Conservation (phyloP, 768 basidiomycete genomes). For the Amanita subjunquillea region DNA sequence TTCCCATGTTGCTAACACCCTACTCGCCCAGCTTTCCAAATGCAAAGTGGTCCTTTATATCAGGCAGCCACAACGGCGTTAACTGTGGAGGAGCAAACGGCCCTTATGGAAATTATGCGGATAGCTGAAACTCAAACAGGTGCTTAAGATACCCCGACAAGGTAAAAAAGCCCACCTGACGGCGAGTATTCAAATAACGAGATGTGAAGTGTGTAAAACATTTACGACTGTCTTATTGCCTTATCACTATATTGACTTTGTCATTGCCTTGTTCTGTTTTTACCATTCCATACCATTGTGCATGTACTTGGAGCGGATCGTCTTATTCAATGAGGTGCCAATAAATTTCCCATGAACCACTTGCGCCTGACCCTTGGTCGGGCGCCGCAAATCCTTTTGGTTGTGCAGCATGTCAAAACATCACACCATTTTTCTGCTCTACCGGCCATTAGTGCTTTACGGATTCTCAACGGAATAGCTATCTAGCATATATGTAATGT, state of each 20-base stretch:
- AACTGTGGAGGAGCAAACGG: conserved; percentile 64
- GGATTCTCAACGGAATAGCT: neutral
- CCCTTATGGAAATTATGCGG: conserved; percentile 80
- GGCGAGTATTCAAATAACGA: neutral
- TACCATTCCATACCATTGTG: neutral
- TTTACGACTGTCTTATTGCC: neutral
- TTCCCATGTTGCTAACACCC: conserved; percentile 3
- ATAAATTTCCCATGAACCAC: neutral
- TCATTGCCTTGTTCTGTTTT: neutral
- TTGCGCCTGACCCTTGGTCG: neutral
- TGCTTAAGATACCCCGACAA: neutral
- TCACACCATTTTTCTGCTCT: neutral
- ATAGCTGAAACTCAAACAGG: conserved; percentile 39
- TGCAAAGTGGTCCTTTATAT: conserved; percentile 56
- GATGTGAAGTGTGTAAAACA: neutral
- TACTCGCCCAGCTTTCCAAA: conserved; percentile 53
- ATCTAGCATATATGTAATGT: neutral
- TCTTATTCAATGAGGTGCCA: neutral
- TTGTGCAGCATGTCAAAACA: neutral
- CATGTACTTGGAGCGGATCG: neutral
- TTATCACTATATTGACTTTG: neutral
- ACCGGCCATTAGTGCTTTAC: neutral
- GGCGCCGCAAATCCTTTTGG: conserved; percentile 5
- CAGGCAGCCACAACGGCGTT: conserved; percentile 66
- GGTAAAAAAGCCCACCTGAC: neutral